Evolutionary conservation across 148 eudicot genomes (phyloP), one percentile per base, ranked within the genome.

Genomic region (Diospyros lotus): DNA sequence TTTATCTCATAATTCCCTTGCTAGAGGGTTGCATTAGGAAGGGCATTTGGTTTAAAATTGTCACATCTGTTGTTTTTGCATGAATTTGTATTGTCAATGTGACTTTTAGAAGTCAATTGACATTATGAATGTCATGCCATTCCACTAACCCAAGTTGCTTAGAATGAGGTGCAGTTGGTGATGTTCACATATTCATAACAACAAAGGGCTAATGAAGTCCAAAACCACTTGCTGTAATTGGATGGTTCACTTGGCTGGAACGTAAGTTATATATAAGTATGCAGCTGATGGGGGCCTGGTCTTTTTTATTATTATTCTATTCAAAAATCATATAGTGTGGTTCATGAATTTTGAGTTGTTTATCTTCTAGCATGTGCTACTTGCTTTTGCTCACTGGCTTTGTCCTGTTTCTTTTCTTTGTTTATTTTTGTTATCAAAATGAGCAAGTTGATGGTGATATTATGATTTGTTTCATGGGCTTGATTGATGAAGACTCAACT

Each of bases 401-500:
- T 10, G 2, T 18, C 41, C 41, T 9, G 28, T 5, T 11, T 6
- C n/a, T 55, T 14, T 42, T 6, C 53, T 56, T 6, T 8, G 45
- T 48, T 13, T 73, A 4, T 28, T 64, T 56, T 7, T 66, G 9
- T 73, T 69, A 60, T 66, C 2, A 43, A 65, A 43, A 12, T 56
- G 63, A 69, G 59, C 69, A 71, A 64, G 41, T 66, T 77, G 61
- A 74, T 58, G 62, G 62, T 76, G 41, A 7, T 42, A 71, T 80
- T 77, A 10, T 77, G 41, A 46, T 17, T 38, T 72, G 45, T 75
- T 63, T 75, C 54, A 55, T 66, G 66, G 64, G 76, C 58, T 56
- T 78, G 71, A 50, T 83, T 78, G 53, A 48, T 84, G 80, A 75
- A 94, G 98, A 92, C 97, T 69, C 97, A 92, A 88, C 77, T 94